Base-by-base conservation (phyloP, 2,329 filamentous ascomycete genomes). In the Penicillium sp. region DNA sequence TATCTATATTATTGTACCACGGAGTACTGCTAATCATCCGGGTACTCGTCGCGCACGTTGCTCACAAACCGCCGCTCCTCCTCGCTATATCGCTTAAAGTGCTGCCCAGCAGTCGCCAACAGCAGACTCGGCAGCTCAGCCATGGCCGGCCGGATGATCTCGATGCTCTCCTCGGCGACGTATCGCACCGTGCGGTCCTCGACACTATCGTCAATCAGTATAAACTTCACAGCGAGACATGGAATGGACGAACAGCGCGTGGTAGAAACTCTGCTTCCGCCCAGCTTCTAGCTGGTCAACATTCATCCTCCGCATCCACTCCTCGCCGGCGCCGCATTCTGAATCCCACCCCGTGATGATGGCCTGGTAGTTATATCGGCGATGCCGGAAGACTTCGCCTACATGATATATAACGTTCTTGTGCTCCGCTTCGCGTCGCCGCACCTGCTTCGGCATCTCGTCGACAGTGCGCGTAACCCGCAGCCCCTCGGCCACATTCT, bases 301-400 rank as follows among this genome's bases (percentile, higher is more conserved):
- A 47, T 78, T 75, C 80, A 86, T 87, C 61, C 80, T 79, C 68
- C 78, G 76, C 66, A 84, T 87, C 86, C 81, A 88, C 59, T 78
- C 79, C 63, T 86, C 85, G 51, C 78, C 77, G 11, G 79, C 81
- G 54, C 75, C 81, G 66, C 80, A 87, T 60, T 80, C 78, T 24
- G 73, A 72, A 63, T 89, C 86, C 92, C 93, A 99, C n/a, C 92
- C 92, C 14, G 88, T 90, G 58, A 99, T 89, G 24, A 95, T 82
- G 18, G 88, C 92, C 49, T 86, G 78, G 69, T 93, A 96, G 20
- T 81, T 77, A 69, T 94, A 96, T 47, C 91, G 83, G 60, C 80
- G 84, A 73, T 99, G 94, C 48, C 81, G 82, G 68, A 97, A 96
- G 6, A 96, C 81, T 64, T 95, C 88, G 0, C 94, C 94, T 49